These are phyloP conservation scores for Pseudogymnoascus verrucosus DNA, from an alignment of 2,329 filamentous ascomycete species.

Conservation along the genomic window DNA sequence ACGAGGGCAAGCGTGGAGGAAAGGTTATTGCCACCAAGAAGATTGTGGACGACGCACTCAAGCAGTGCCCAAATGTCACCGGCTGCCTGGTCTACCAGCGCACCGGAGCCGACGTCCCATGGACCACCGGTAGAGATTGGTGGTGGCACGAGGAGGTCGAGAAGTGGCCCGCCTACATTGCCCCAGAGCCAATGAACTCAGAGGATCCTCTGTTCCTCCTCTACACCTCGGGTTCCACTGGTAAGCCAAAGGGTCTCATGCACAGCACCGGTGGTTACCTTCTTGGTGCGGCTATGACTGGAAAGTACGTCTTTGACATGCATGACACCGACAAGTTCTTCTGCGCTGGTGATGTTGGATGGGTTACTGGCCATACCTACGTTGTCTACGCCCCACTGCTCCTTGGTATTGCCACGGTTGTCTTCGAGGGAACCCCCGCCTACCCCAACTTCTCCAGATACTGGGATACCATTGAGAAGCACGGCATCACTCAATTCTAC, in stretches of 20 bases:
- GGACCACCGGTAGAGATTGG: constrained; percentile 78
- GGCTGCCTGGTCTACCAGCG: constrained; percentile 90
- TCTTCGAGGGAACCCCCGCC: constrained; percentile 95
- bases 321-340: constrained; percentile 92
- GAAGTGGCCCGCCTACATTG: constrained; percentile 89
- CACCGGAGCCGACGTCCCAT: constrained; percentile 86
- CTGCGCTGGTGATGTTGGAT: constrained; percentile 96
- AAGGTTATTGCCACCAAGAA: constrained; percentile 98
- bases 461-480: constrained; percentile 96
- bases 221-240: constrained; percentile 95
- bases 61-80: constrained; percentile 84
- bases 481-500: constrained; percentile 95
- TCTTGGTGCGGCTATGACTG: constrained; percentile 84
- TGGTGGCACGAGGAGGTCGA: constrained; percentile 99
- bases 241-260: constrained; percentile 98
- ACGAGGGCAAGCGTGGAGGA: constrained; percentile 95
- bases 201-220: constrained; percentile 96
- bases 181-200: constrained; percentile 80
- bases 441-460: constrained; percentile 98
- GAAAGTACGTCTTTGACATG: constrained; percentile 98
- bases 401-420: constrained; percentile 86
- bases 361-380: constrained; percentile 98
- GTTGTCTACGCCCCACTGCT: constrained; percentile 94
- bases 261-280: constrained; percentile 94
- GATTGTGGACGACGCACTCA: constrained; percentile 95